Evolutionary conservation across 2,329 filamentous ascomycete species (phyloP), one percentile per base, ranked within the genome.

Genomic region (Pseudocercospora cruenta): DNA sequence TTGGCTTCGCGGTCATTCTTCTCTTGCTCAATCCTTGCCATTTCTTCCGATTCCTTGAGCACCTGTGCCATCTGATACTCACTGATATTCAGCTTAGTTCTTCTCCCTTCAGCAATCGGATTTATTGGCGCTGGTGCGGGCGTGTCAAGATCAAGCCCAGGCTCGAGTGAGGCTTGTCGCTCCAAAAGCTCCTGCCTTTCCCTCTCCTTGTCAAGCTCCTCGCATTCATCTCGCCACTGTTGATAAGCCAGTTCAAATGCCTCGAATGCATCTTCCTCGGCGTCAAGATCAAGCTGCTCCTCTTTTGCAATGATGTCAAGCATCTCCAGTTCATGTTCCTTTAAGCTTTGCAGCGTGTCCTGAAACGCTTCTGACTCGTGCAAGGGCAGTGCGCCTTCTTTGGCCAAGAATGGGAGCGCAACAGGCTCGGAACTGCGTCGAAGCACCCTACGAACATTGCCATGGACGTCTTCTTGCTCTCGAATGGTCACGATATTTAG

Each of bases 11-110:
- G 78, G 31, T 83, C 81, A 53, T 73, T 71, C 51, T 72, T 75
- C 58, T 91, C 89, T 57, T 90, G 87, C 70, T 92, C 90, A 65
- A 87, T 85, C 36, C 87, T 84, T 73, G 92, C 90, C 68, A 90
- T 88, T 66, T 91, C 90, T 70, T 89, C 86, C 0, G 91, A 93
- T 71, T 91, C 88, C 74, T 91, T 87, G 57, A 94, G 79, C 6
- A 91, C 89, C 43, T 87, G 85, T 75, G 93, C 88, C 6, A 93
- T 78, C 67, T 94, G 91, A 60, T 90, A 87, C 73, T 94, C 91
- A 16, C 89, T 91, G 55, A 58, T 58, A 14, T 87, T 88, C 75
- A 88, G 91, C 84, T 85, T 62, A 76, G 82, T 67, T 28, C 86
- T 81, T 67, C 86, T 81, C 5, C 75, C 71, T 75, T 91, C 88